A percentile compares a stretch with the other conserved stretches of the same genome.
Conservation (phyloP, 192 early-diverging fungal genomes). For the Podila epicladia region DNA sequence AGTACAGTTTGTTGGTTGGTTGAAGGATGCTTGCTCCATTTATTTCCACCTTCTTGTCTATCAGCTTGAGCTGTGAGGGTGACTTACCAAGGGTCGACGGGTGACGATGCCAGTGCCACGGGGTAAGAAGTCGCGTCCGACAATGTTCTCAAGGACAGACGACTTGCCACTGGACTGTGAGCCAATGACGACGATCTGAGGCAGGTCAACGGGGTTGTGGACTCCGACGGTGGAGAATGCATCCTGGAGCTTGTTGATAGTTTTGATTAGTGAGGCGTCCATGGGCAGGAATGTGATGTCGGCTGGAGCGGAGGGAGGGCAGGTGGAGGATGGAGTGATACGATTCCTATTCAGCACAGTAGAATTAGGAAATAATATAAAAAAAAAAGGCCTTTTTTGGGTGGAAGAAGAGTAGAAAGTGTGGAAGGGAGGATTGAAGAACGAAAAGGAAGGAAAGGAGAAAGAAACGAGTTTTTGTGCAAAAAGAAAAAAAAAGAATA, state of each 20-base stretch:
- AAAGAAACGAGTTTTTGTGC: not conserved
- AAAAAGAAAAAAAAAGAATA: not conserved
- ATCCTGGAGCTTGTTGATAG: constrained; percentile 89
- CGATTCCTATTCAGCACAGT: not conserved
- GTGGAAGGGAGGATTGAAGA: not conserved
- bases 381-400: not conserved
- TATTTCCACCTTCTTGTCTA: too few species aligned
- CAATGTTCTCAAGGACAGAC: constrained; percentile 99
- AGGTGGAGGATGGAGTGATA: not conserved
- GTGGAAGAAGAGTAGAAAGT: not conserved
- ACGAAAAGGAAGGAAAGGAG: not conserved
- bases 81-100: constrained; percentile 86
- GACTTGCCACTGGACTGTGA: constrained; percentile 93
- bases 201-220: constrained; percentile 89
- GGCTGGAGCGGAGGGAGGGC: not conserved
- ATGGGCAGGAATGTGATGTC: constrained; percentile 22
- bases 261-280: constrained; percentile 64
- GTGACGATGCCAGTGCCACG: constrained; percentile 98
- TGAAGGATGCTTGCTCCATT: not conserved
- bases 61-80: not conserved
- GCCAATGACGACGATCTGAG: constrained; percentile 89
- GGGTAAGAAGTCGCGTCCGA: constrained; percentile 98
- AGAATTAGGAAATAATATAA: too few species aligned
- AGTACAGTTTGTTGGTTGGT: not conserved
- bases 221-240: constrained; percentile 91